These are phyloP conservation scores for Hippophae tibetana DNA, from an alignment of 306 rosid genomes.

Conservation along the genomic window DNA sequence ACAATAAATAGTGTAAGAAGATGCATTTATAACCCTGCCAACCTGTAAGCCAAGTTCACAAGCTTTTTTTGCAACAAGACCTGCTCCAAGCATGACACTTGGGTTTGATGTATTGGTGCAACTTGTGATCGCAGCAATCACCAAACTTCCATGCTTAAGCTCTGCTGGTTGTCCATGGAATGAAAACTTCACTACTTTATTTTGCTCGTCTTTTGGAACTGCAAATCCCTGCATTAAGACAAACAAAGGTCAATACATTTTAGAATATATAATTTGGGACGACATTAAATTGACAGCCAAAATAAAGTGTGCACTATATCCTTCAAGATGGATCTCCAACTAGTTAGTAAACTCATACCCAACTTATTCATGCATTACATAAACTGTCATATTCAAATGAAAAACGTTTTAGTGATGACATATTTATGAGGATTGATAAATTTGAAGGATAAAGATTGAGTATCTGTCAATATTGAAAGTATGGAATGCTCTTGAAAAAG, in stretches of 20 bases:
- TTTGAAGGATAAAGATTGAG: too few species aligned
- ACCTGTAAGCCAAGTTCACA: slow-evolving; percentile 82
- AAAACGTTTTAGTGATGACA: too few species aligned
- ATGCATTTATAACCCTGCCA: slow-evolving; percentile 12
- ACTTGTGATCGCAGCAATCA: slow-evolving; percentile 93
- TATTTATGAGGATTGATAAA: too few species aligned
- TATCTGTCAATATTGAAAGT: too few species aligned
- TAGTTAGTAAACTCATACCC: not conserved
- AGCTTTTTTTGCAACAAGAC: slow-evolving; percentile 88
- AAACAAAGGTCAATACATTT: slow-evolving; percentile 2
- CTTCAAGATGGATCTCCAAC: slow-evolving; percentile 2
- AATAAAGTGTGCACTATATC: not conserved
- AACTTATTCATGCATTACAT: not conserved
- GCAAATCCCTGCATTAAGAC: slow-evolving; percentile 63
- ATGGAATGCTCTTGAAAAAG: too few species aligned
- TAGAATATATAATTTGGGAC: slow-evolving; percentile 3
- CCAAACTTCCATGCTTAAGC: slow-evolving; percentile 83
- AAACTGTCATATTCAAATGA: not conserved
- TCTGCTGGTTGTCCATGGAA: slow-evolving; percentile 85
- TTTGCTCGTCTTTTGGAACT: slow-evolving; percentile 75
- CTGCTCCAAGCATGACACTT: slow-evolving; percentile 98
- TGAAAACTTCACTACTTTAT: slow-evolving; percentile 63
- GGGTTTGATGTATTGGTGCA: slow-evolving; percentile 97
- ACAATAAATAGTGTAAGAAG: not conserved
- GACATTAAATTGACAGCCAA: not conserved